phyloP scores from a whole-genome alignment of 1,139 yeast genomes.

The Pichiaceae sp. region DNA sequence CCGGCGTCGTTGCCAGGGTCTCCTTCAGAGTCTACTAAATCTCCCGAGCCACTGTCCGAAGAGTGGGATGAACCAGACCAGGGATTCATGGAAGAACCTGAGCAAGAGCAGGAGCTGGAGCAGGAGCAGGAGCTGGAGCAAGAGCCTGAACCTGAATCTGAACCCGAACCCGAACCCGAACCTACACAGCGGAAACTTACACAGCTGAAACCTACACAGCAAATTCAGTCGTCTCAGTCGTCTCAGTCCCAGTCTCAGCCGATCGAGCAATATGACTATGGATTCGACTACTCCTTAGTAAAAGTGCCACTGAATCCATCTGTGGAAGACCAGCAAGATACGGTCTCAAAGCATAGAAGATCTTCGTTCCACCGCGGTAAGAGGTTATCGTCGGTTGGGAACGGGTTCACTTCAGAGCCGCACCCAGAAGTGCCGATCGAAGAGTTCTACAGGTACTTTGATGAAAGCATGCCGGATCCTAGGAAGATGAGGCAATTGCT shows the following conservation, averaged over 20 bases:
- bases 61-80: too few species aligned
- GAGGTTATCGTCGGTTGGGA: conserved; percentile 67
- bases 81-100: too few species aligned
- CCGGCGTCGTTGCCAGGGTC: neutral
- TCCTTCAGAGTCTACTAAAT: neutral
- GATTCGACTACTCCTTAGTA: too few species aligned
- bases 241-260: too few species aligned
- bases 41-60: neutral
- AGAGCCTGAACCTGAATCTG: neutral
- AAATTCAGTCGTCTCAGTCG: too few species aligned
- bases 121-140: too few species aligned
- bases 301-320: conserved; percentile 1
- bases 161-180: neutral
- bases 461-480: conserved; percentile 58
- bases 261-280: too few species aligned
- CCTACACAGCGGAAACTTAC: too few species aligned
- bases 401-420: conserved; percentile 62
- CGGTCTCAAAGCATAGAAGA: conserved; percentile 28
- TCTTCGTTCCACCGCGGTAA: conserved; percentile 58
- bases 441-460: conserved; percentile 58
- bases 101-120: too few species aligned
- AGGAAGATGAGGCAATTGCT: conserved; percentile 64
- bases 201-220: too few species aligned
- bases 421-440: conserved; percentile 51
- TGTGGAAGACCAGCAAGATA: neutral